Conservation (phyloP, 169 alveolate genomes). For the Babesia ovis region DNA sequence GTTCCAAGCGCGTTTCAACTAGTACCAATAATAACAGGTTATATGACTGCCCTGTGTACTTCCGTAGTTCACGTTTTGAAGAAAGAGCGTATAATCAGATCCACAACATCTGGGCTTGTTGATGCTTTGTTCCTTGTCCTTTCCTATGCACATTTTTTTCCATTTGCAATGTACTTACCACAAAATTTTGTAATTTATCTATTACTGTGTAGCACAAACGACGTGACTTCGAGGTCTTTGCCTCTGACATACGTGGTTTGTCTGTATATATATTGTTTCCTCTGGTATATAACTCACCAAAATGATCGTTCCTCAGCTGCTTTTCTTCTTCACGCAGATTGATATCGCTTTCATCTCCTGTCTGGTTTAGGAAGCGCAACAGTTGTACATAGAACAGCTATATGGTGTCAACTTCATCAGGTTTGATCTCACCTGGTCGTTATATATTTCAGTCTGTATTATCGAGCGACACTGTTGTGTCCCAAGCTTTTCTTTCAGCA, state of each 20-base stretch:
- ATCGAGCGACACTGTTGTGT: slow-evolving; percentile 8
- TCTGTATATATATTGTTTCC: slow-evolving; percentile 6
- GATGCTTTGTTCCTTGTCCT: slow-evolving; percentile 36
- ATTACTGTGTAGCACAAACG: slow-evolving; percentile 37
- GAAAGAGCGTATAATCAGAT: slow-evolving; percentile 46
- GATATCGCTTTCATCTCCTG: slow-evolving; percentile 42
- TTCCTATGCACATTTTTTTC: slow-evolving; percentile 25
- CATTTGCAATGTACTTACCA: slow-evolving; percentile 21
- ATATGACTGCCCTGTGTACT: background rate
- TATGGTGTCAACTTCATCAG: background rate
- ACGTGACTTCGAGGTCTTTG: slow-evolving; percentile 57
- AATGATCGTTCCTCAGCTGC: slow-evolving; percentile 36
- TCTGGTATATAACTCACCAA: background rate
- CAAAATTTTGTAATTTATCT: slow-evolving; percentile 61
- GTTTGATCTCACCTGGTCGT: slow-evolving; percentile 46
- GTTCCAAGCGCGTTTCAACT: background rate
- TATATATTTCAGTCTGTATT: slow-evolving; percentile 24
- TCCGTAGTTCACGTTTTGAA: slow-evolving; percentile 26
- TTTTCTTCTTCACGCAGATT: slow-evolving; percentile 60
- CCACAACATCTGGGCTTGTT: slow-evolving; percentile 36
- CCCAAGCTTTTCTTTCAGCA: slow-evolving; percentile 33
- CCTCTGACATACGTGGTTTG: slow-evolving; percentile 46
- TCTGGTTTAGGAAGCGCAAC: slow-evolving; percentile 35
- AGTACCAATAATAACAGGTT: background rate
- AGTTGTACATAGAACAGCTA: slow-evolving; percentile 63